These are phyloP conservation scores for Podila horticola DNA, from an alignment of 192 early-diverging fungal species.

Conservation along the genomic window DNA sequence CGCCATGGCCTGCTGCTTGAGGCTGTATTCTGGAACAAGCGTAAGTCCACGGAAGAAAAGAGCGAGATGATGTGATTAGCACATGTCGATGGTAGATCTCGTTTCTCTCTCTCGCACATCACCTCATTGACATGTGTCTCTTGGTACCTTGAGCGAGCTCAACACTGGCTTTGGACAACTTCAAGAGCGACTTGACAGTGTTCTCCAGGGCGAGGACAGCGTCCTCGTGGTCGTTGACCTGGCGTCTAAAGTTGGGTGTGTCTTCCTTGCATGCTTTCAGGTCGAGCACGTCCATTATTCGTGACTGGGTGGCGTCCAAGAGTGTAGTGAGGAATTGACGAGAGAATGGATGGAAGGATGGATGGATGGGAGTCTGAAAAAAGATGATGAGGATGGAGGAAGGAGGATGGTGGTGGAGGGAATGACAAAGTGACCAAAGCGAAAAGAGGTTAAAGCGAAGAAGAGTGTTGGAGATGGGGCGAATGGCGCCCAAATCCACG, in stretches of 20 bases:
- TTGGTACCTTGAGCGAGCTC: conserved; percentile 63
- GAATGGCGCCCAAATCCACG: conserved; percentile 4
- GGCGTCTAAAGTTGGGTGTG: conserved; percentile 64
- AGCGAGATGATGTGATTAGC: not conserved
- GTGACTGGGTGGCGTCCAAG: not conserved
- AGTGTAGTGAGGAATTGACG: not conserved
- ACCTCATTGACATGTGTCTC: not conserved
- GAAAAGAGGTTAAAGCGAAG: not conserved
- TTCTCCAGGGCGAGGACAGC: conserved; percentile 62
- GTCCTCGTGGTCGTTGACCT: conserved; percentile 60
- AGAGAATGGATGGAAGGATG: not conserved
- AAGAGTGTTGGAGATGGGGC: not conserved
- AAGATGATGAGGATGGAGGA: not conserved
- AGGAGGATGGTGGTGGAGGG: not conserved
- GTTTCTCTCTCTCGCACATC: too few species aligned
- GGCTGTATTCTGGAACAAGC: conserved; percentile 52
- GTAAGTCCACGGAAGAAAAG: not conserved
- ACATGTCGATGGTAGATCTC: too few species aligned
- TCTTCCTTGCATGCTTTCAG: conserved; percentile 67
- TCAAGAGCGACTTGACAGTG: conserved; percentile 62
- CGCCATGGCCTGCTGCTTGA: conserved; percentile 62
- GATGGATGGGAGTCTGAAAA: not conserved
- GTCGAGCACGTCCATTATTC: conserved; percentile 60
- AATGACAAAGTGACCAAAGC: not conserved
- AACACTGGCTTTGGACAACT: conserved; percentile 61